These are phyloP conservation scores for Picea abies DNA, from an alignment of 83 land plant species.

Conservation along the genomic window DNA sequence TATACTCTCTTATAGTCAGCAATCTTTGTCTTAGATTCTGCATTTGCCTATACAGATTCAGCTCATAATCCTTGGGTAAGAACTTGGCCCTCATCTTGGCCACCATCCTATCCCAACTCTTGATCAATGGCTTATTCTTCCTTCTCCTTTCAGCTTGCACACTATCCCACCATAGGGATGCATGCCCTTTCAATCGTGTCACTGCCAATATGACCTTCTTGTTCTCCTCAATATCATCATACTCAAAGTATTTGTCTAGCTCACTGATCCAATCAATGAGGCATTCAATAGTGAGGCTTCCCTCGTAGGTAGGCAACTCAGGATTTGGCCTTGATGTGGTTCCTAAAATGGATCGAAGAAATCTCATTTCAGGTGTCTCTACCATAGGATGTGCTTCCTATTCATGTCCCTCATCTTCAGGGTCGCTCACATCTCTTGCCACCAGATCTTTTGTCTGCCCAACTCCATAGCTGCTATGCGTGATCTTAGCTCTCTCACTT, in stretches of 20 bases:
- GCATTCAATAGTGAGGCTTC: background rate
- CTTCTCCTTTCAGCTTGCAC: background rate
- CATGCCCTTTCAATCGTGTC: background rate
- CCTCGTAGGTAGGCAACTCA: background rate
- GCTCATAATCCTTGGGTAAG: background rate
- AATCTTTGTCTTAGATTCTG: background rate
- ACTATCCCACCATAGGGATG: background rate
- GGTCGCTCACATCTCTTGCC: no score
- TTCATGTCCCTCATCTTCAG: no score
- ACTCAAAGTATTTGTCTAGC: background rate
- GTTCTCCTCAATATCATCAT: background rate
- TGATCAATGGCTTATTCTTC: background rate
- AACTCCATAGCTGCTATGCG: no score
- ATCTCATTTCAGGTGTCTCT: no score
- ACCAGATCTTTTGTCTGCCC: no score
- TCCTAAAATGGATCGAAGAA: no score
- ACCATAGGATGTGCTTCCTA: no score
- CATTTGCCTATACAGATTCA: background rate
- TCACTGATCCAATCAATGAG: background rate
- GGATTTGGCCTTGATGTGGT: background rate
- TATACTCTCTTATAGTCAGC: background rate
- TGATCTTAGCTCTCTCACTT: no score
- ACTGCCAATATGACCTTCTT: background rate
- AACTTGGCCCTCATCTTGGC: no score
- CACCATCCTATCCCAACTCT: constrained; percentile 2